A percentile compares a stretch with the other conserved stretches of the same genome.
phyloP scores from a whole-genome alignment of 257 asterid species.

The Ehretia macrophylla region DNA sequence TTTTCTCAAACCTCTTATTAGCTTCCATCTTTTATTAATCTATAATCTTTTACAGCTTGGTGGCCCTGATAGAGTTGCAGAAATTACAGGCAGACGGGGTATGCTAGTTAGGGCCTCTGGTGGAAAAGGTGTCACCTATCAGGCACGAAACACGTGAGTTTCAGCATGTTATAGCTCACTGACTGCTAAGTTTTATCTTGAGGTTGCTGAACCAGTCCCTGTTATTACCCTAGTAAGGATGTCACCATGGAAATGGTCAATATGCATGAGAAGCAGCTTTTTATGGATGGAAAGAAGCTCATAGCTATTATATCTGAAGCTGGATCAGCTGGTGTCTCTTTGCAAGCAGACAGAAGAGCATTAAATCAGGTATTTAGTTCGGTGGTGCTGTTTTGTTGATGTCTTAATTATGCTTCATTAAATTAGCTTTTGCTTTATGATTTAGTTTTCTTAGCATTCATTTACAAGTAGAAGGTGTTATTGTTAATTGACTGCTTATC shows the following conservation, averaged over 20 bases:
- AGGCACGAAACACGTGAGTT: conserved; percentile 95
- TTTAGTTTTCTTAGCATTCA: too few relatives aligned
- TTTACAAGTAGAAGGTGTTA: too few relatives aligned
- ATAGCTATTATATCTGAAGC: conserved; percentile 98
- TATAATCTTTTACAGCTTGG: conserved; percentile 66
- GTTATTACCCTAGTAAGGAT: conserved; percentile 60
- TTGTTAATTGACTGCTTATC: too few relatives aligned
- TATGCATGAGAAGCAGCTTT: conserved; percentile 92
- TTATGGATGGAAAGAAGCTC: conserved; percentile 90
- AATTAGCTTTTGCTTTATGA: too few relatives aligned
- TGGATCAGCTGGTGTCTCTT: conserved; percentile 99
- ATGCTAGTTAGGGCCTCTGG: conserved; percentile 89
- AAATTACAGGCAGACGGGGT: conserved; percentile 95
- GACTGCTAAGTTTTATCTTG: conserved; percentile 13
- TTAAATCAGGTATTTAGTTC: conserved; percentile 67
- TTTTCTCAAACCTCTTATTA: background rate
- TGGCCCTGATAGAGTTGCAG: conserved; percentile 95
- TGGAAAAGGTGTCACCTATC: conserved; percentile 95
- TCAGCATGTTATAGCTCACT: conserved; percentile 10
- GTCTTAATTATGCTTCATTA: background rate
- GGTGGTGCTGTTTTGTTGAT: background rate
- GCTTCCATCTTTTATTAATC: conserved; percentile 17
- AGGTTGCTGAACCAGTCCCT: conserved; percentile 19
- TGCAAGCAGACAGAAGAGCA: conserved; percentile 97
- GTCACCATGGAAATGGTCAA: conserved; percentile 98